These are phyloP conservation scores for Panus rudis DNA, from an alignment of 768 basidiomycete species.

Conservation along the genomic window DNA sequence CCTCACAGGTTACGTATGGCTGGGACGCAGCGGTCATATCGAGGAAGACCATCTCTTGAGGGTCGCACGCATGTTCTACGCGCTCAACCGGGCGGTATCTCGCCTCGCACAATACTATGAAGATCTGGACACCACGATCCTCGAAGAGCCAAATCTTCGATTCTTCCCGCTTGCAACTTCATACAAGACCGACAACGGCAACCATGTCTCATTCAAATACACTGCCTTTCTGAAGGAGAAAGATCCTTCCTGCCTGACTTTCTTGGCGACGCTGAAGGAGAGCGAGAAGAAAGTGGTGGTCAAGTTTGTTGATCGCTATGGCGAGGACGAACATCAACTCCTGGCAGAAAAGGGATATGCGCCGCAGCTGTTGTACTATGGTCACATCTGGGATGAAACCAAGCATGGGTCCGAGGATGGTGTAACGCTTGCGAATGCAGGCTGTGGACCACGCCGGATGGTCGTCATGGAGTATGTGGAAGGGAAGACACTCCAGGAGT, in stretches of 20 bases:
- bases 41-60: neutral
- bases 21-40: neutral
- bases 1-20: conserved; percentile 6
- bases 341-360: conserved; percentile 22
- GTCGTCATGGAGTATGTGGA: conserved; percentile 35
- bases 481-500: too few relatives aligned
- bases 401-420: conserved; percentile 7
- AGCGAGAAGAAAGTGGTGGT: conserved; percentile 20
- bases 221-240: neutral
- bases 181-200: neutral
- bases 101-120: neutral
- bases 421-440: neutral
- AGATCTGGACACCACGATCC: too few relatives aligned
- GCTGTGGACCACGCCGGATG: conserved; percentile 20
- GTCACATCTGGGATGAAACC: too few relatives aligned
- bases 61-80: neutral
- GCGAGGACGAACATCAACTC: conserved; percentile 23
- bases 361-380: conserved; percentile 26
- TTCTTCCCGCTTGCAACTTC: neutral
- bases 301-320: conserved; percentile 32
- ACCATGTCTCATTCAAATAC: neutral
- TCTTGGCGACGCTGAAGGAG: neutral
- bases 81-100: neutral
- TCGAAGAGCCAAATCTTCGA: neutral
- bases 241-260: neutral